phyloP scores from a whole-genome alignment of 208 protist genomes.

The Crithidia acanthocephali region DNA sequence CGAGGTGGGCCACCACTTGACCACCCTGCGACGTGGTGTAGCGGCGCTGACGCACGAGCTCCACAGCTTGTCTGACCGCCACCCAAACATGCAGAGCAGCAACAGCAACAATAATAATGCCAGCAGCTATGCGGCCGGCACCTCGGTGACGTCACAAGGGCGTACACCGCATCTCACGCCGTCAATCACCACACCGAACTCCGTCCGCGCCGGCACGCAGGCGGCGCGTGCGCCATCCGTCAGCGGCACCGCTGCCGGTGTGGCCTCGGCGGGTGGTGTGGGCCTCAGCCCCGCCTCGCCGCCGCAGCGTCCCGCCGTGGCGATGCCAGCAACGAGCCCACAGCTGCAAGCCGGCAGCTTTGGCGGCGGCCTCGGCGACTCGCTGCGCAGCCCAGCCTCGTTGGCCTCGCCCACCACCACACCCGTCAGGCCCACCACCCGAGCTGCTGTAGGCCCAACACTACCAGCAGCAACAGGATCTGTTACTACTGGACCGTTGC shows the following conservation, averaged over 20 bases:
- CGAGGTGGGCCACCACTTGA: slow-evolving; percentile 32
- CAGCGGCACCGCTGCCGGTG: too few species aligned
- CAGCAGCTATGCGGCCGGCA: not conserved
- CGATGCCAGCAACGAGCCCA: slow-evolving; percentile 7
- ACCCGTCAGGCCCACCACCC: not conserved
- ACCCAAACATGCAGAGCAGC: slow-evolving; percentile 14
- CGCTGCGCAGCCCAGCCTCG: slow-evolving; percentile 8
- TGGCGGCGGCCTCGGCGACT: not conserved
- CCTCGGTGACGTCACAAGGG: not conserved
- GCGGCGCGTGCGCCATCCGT: not conserved
- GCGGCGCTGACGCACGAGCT: slow-evolving; percentile 31
- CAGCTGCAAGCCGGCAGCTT: slow-evolving; percentile 17
- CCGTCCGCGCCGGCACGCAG: not conserved
- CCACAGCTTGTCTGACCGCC: slow-evolving; percentile 23
- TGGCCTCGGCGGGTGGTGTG: not conserved
- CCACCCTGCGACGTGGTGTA: slow-evolving; percentile 31
- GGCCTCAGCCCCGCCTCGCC: not conserved
- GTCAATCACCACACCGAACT: not conserved
- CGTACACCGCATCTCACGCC: slow-evolving; percentile 13
- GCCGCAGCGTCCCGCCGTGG: not conserved
- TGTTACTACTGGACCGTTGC: not conserved
- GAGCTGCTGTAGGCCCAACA: not conserved
- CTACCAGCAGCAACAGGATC: not conserved
- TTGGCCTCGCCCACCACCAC: not conserved
- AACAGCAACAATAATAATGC: not conserved